A percentile compares a stretch with the other conserved stretches of the same genome.
Conservation (phyloP, 495 filamentous ascomycete species). For the Neurospora sp. region DNA sequence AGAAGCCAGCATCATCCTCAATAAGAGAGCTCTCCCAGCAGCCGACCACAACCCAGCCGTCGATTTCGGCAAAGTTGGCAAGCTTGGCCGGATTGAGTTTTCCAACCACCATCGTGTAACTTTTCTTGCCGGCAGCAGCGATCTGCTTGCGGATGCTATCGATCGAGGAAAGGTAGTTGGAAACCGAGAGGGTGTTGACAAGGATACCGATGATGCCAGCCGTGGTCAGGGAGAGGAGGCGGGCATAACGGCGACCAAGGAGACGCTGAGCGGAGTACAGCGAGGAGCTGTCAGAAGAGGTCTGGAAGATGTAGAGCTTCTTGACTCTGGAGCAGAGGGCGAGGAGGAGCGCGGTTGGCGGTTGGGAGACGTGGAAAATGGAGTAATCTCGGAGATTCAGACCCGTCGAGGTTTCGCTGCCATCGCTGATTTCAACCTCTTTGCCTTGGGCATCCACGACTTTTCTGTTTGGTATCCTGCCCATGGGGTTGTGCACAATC, state of each 20-base stretch:
- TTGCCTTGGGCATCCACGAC: slow-evolving; percentile 16
- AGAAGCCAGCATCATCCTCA: slow-evolving; percentile 70
- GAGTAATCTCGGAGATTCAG: slow-evolving; percentile 56
- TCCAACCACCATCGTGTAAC: slow-evolving; percentile 91
- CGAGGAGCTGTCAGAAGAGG: slow-evolving; percentile 29
- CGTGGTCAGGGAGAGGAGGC: slow-evolving; percentile 70
- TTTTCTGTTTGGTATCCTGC: slow-evolving; percentile 75
- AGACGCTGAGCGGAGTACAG: slow-evolving; percentile 37
- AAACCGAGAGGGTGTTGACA: slow-evolving; percentile 86
- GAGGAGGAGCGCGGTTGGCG: slow-evolving; percentile 74
- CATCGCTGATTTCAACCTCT: neutral
- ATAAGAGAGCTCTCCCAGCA: slow-evolving; percentile 95
- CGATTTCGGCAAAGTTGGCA: slow-evolving; percentile 91
- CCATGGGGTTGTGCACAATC: slow-evolving; percentile 68
- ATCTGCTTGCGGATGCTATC: slow-evolving; percentile 61
- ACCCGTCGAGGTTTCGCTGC: slow-evolving; percentile 8
- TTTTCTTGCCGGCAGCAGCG: slow-evolving; percentile 72
- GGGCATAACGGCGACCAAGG: slow-evolving; percentile 78
- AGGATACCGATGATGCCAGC: slow-evolving; percentile 82
- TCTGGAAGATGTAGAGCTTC: slow-evolving; percentile 69
- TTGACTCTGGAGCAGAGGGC: slow-evolving; percentile 76
- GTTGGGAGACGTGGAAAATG: slow-evolving; percentile 83
- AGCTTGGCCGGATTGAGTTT: slow-evolving; percentile 94
- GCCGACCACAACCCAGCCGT: slow-evolving; percentile 93
- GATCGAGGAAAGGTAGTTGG: slow-evolving; percentile 78